Percentiles rank a stretch among this genome's conserved stretches.
Conservation (phyloP, 75 land plant genomes). For the Larix kaempferi region DNA sequence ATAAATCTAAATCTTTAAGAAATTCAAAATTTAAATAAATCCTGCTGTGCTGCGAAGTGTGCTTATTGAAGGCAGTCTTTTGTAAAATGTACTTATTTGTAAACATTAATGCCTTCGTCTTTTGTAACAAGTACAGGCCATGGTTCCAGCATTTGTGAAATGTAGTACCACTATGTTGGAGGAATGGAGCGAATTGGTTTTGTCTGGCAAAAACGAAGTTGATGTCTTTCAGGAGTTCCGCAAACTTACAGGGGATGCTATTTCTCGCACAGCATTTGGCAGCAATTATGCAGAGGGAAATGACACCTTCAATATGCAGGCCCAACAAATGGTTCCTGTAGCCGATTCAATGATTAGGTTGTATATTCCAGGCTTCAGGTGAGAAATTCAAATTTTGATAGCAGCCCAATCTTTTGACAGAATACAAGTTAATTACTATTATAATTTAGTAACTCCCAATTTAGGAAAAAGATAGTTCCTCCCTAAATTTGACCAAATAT, state of each 20-base stretch:
- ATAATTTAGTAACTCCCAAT: too few relatives aligned
- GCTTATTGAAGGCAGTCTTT: too few relatives aligned
- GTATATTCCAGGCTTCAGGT: background rate
- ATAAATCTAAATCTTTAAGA: too few relatives aligned
- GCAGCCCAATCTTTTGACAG: too few relatives aligned
- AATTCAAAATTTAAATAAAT: too few relatives aligned
- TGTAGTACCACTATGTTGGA: background rate
- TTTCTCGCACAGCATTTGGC: constrained; percentile 39
- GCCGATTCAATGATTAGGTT: background rate
- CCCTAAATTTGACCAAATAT: too few relatives aligned
- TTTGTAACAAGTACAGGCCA: background rate
- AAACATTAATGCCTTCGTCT: too few relatives aligned
- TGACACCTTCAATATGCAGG: constrained; percentile 18
- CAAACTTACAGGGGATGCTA: constrained; percentile 22
- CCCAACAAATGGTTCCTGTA: constrained; percentile 2
- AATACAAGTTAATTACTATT: too few relatives aligned
- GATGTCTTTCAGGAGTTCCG: constrained; percentile 19
- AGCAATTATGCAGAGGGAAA: constrained; percentile 31
- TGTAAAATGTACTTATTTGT: too few relatives aligned
- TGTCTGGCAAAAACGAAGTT: constrained; percentile 3
- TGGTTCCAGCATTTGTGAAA: constrained; percentile 1
- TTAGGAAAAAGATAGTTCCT: too few relatives aligned
- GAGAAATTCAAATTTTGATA: background rate
- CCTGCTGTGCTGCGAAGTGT: too few relatives aligned
- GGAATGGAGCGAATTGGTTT: background rate